phyloP scores from a whole-genome alignment of 2,329 filamentous ascomycete genomes.

The Diaporthe australafricana region DNA sequence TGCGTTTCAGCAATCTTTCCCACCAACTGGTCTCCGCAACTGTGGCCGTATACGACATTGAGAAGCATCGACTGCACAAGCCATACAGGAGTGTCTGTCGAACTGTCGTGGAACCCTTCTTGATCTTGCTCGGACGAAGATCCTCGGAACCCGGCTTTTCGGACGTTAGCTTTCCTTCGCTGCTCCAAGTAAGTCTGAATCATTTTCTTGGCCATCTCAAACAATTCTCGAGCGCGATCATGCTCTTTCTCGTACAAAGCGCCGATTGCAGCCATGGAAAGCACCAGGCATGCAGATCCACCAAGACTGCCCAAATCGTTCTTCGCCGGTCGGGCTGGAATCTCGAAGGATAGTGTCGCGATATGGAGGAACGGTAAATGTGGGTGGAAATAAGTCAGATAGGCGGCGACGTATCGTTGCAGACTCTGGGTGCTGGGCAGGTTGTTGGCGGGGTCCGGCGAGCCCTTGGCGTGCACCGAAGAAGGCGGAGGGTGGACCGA shows the following conservation, averaged over 20 bases:
- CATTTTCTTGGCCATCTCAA: constrained; percentile 95
- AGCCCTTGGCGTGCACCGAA: constrained; percentile 62
- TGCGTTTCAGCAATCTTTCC: constrained; percentile 94
- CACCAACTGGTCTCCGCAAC: constrained; percentile 90
- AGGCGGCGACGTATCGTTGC: constrained; percentile 89
- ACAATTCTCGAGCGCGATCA: constrained; percentile 83
- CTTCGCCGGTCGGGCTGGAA: constrained; percentile 74
- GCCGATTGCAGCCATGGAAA: constrained; percentile 84
- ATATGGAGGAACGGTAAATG: constrained; percentile 96
- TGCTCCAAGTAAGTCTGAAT: constrained; percentile 94
- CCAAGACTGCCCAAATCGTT: constrained; percentile 72
- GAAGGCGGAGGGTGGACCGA: constrained; percentile 66
- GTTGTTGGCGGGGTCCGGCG: constrained; percentile 53
- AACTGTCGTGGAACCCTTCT: constrained; percentile 61
- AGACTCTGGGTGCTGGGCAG: constrained; percentile 87
- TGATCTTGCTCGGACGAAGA: constrained; percentile 59
- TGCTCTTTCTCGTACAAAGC: constrained; percentile 87
- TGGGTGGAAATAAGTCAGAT: constrained; percentile 92
- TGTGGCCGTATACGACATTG: constrained; percentile 95
- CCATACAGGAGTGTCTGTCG: constrained; percentile 87
- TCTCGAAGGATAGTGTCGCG: constrained; percentile 90
- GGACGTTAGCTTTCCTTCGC: constrained; percentile 85
- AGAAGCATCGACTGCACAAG: constrained; percentile 96
- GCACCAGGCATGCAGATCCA: constrained; percentile 85
- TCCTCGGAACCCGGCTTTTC: constrained; percentile 69